Conservation (phyloP, 2,329 filamentous ascomycete genomes). For the Colletotrichum filicis region DNA sequence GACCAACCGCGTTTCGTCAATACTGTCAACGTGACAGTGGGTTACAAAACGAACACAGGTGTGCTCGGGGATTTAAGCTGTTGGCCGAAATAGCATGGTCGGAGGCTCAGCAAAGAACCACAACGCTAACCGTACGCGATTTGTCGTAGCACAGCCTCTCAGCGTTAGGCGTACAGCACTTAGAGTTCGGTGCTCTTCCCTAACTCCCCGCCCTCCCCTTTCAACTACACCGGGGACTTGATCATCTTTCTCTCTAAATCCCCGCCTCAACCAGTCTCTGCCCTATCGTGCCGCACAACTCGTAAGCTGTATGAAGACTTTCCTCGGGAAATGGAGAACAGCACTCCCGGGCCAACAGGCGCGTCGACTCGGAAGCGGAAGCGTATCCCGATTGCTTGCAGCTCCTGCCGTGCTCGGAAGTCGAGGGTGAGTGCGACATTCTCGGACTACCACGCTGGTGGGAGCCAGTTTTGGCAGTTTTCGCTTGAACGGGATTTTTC, state of each 20-base stretch:
- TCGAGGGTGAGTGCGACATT: slow-evolving; percentile 34
- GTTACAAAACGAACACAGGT: not conserved
- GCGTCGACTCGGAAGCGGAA: slow-evolving; percentile 31
- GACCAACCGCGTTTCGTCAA: not conserved
- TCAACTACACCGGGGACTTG: slow-evolving; percentile 1
- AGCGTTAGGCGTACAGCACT: not conserved
- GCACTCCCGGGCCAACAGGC: not conserved
- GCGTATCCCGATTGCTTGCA: slow-evolving; percentile 39
- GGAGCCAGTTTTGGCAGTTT: not conserved
- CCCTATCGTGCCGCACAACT: not conserved
- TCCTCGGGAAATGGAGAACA: slow-evolving; percentile 20
- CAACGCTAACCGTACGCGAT: not conserved
- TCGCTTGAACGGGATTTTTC: not conserved
- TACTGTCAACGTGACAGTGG: too few relatives aligned
- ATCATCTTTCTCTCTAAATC: slow-evolving; percentile 26
- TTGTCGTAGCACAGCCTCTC: not conserved
- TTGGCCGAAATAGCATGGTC: not conserved
- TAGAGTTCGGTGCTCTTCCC: not conserved
- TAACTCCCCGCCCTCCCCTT: slow-evolving; percentile 22
- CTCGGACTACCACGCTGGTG: too few relatives aligned
- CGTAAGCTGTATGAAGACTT: not conserved
- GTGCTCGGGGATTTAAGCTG: not conserved
- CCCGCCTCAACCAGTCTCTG: slow-evolving; percentile 7
- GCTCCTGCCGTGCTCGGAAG: slow-evolving; percentile 38
- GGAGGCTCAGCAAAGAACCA: not conserved